Conservation (phyloP, 352 stramenopile genomes). For the Aphanomyces astaci region DNA sequence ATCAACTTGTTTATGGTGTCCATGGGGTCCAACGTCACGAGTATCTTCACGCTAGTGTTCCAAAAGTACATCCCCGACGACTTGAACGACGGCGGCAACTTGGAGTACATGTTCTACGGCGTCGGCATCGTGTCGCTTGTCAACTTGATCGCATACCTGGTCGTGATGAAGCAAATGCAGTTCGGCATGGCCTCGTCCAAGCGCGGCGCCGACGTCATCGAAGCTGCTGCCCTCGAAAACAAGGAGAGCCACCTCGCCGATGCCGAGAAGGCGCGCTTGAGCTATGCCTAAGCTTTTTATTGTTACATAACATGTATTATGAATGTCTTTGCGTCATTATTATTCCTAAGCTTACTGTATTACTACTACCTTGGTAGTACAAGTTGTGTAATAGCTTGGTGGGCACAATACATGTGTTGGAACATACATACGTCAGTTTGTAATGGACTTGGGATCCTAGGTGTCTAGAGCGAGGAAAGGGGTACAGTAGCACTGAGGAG, state of each 20-base stretch:
- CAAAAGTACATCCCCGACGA: slow-evolving; percentile 41
- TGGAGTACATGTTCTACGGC: slow-evolving; percentile 69
- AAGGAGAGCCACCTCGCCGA: slow-evolving; percentile 10
- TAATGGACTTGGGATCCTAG: no score
- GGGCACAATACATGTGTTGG: no score
- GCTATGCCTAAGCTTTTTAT: neutral
- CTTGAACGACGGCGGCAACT: slow-evolving; percentile 44
- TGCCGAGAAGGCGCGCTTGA: neutral
- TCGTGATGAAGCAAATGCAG: slow-evolving; percentile 48
- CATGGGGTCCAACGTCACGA: slow-evolving; percentile 50
- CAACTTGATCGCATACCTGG: slow-evolving; percentile 44
- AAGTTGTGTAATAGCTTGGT: no score
- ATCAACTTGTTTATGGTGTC: slow-evolving; percentile 53
- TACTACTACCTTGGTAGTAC: no score
- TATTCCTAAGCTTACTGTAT: no score
- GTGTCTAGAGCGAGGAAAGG: no score
- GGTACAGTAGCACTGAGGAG: no score
- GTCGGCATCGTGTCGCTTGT: slow-evolving; percentile 39
- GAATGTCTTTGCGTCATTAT: no score
- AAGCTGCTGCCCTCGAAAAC: neutral
- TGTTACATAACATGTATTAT: neutral
- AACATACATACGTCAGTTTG: no score
- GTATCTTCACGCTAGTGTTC: slow-evolving; percentile 62
- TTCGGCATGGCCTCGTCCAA: slow-evolving; percentile 35
- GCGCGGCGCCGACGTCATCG: neutral